Base-by-base conservation (phyloP, 2,329 filamentous ascomycete species). In the Aspergillus sp. region DNA sequence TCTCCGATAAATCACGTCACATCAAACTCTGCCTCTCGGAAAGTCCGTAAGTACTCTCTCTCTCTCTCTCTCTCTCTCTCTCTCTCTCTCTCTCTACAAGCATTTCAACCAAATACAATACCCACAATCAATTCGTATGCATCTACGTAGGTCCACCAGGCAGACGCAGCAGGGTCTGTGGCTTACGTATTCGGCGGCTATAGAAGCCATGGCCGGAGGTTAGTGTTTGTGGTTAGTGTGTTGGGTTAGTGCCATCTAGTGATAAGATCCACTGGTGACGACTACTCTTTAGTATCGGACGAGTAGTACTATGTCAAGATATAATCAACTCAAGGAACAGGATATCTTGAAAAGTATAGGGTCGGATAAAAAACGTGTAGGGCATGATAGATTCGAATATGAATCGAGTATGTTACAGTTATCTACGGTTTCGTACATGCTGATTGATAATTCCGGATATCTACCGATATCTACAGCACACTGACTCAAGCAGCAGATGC, bases 101-200 rank as follows among this genome's bases (percentile, higher is more conserved):
- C 17, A 17, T 7, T 17, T n/a, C 33, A 35, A 35, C 33, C 33
- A 17, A 35, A n/a, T 35, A 35, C n/a, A 35, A 35, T 35, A 35
- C 5, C 33, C 37, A 12, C 37, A 15, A 13, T 19, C 15, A 20
- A 39, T 58, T 56, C 55, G 55, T 58, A 56, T 50, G 53, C 48
- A 51, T 23, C 52, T 55, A 58, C 55, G 55, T 56, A 58, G 54
- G 51, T 53, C 13, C 15, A 20, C 15, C 37, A 39, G 17, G 15
- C 25, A 30, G 25, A 30, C 25, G 25, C 9, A 30, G 4, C 25
- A 30, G 25, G 9, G 25, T 30, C 15, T 39, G 17, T 39, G 37
- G 17, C 37, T 39, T 39, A 39, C 37, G 37, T 39, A 37, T 37
- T 37, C 33, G n/a, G 17, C 33, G 25, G 25, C 25, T 30, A 12